phyloP scores from a whole-genome alignment of 1,139 yeast genomes.

The Candida labiduridarum region DNA sequence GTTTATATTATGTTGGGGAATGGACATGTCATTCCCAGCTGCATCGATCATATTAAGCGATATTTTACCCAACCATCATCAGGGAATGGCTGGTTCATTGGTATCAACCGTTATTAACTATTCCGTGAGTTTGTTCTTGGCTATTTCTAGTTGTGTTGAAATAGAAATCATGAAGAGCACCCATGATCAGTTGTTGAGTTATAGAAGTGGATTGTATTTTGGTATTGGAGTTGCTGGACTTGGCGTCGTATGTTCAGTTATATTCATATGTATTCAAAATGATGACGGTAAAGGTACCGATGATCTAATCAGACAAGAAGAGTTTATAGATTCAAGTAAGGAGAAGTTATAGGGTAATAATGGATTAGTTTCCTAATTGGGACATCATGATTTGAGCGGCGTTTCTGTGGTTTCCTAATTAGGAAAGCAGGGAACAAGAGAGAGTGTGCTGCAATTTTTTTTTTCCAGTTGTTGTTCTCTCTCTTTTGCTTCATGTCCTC shows the following conservation, averaged over 20 bases:
- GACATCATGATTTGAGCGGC: not conserved
- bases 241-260: slow-evolving; percentile 33
- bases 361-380: not conserved
- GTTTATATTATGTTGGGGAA: slow-evolving; percentile 55
- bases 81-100: slow-evolving; percentile 63
- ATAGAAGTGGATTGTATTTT: slow-evolving; percentile 48
- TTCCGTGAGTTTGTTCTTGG: slow-evolving; percentile 54
- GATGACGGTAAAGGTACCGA: slow-evolving; percentile 17
- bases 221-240: slow-evolving; percentile 41
- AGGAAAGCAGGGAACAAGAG: not conserved
- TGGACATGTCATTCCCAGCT: slow-evolving; percentile 63
- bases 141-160: slow-evolving; percentile 55
- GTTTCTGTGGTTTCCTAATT: not conserved
- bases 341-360: not conserved
- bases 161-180: slow-evolving; percentile 26
- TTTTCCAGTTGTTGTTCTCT: too few species aligned
- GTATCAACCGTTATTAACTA: slow-evolving; percentile 58
- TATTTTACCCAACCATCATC: slow-evolving; percentile 50
- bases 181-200: slow-evolving; percentile 31
- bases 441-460: too few species aligned
- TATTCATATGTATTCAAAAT: slow-evolving; percentile 32
- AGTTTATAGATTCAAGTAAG: slow-evolving; percentile 1
- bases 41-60: slow-evolving; percentile 56
- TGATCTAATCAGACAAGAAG: not conserved
- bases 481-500: too few species aligned